Evolutionary conservation across 805 yeast species (phyloP).

Genomic region (Yarrowia yakushimensis): DNA sequence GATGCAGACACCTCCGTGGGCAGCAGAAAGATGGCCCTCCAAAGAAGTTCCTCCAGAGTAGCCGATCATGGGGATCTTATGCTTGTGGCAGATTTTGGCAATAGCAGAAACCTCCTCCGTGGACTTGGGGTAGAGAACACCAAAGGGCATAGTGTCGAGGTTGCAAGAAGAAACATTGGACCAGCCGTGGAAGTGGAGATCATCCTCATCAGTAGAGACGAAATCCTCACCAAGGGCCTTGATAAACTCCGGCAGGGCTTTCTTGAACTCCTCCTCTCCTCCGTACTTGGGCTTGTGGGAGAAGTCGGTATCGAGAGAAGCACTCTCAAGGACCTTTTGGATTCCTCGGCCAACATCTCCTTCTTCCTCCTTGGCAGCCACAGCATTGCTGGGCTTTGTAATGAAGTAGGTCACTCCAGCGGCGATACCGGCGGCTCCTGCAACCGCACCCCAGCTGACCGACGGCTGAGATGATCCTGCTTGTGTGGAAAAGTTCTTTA

Average conservation of each 20-base stretch:
- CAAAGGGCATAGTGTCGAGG: constrained; percentile 44
- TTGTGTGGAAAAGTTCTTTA: neutral
- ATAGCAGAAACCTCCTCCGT: constrained; percentile 66
- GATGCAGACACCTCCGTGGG: constrained; percentile 58
- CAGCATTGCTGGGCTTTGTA: neutral
- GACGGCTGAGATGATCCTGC: neutral
- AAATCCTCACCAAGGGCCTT: constrained; percentile 49
- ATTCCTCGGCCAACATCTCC: constrained; percentile 12
- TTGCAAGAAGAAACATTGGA: constrained; percentile 36
- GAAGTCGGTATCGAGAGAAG: constrained; percentile 21
- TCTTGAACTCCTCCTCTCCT: constrained; percentile 39
- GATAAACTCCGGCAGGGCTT: constrained; percentile 49
- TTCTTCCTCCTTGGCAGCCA: neutral
- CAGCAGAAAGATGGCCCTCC: constrained; percentile 77
- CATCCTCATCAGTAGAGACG: constrained; percentile 41
- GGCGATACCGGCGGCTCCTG: constrained; percentile 9
- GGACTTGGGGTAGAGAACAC: constrained; percentile 58
- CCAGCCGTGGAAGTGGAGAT: constrained; percentile 33
- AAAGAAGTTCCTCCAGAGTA: constrained; percentile 74
- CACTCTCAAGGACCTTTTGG: neutral
- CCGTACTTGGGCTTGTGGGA: constrained; percentile 28
- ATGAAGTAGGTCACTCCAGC: constrained; percentile 10
- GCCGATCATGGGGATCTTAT: constrained; percentile 69
- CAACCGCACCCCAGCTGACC: constrained; percentile 11
- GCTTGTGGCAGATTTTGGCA: constrained; percentile 57